phyloP scores from a whole-genome alignment of 1,284 basidiomycete species.

The Stygiomarasmius scandens region DNA sequence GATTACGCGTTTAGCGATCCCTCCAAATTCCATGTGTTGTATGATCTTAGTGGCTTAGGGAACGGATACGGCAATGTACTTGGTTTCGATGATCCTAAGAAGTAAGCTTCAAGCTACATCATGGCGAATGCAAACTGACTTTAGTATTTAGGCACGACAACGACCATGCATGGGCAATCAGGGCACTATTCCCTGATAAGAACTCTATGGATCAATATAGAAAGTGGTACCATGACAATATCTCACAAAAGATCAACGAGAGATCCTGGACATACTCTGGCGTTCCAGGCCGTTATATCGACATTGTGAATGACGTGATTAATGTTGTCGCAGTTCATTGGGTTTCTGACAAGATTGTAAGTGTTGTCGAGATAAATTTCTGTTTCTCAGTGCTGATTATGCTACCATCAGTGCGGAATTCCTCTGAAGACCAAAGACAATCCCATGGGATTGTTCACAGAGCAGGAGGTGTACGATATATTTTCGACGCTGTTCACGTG shows the following conservation, averaged over 20 bases:
- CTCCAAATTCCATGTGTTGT: conserved; percentile 39
- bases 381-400: neutral
- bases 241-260: conserved; percentile 29
- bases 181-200: conserved; percentile 38
- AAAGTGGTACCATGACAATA: conserved; percentile 31
- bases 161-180: conserved; percentile 28
- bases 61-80: conserved; percentile 35
- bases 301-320: conserved; percentile 65
- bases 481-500: conserved; percentile 44
- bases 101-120: conserved; percentile 24
- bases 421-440: conserved; percentile 60
- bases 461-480: conserved; percentile 56
- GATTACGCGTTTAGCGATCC: conserved; percentile 43
- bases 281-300: conserved; percentile 47
- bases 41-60: conserved; percentile 29
- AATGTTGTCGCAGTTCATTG: conserved; percentile 56
- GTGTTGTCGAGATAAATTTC: conserved; percentile 16
- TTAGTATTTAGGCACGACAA: conserved; percentile 21
- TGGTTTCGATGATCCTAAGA: conserved; percentile 31
- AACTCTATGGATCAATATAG: conserved; percentile 32
- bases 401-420: conserved; percentile 47
- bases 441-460: conserved; percentile 54
- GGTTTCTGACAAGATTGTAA: conserved; percentile 53
- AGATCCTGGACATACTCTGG: conserved; percentile 37
- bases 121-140: neutral